Conservation (phyloP, 108 stramenopile species). For the Nitzschia sp. region DNA sequence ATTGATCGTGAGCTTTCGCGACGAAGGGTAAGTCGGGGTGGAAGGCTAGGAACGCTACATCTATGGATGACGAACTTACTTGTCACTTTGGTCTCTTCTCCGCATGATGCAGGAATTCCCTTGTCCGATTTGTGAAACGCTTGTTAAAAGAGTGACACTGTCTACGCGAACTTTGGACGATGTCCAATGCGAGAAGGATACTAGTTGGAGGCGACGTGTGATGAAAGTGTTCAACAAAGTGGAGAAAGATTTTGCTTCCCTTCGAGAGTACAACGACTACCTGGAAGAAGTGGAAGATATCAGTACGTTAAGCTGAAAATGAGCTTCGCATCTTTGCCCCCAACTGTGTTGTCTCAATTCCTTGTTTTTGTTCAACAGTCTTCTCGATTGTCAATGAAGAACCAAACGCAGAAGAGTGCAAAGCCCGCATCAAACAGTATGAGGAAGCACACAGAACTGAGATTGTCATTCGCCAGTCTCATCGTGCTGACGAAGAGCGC, state of each 20-base stretch:
- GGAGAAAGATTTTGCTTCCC: constrained; percentile 68
- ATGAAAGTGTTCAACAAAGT: constrained; percentile 82
- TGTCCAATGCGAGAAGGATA: constrained; percentile 82
- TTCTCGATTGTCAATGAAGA: constrained; percentile 87
- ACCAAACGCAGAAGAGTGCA: constrained; percentile 83
- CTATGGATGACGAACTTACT: no score
- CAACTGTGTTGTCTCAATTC: background rate
- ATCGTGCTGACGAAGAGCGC: constrained; percentile 85
- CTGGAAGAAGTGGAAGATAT: constrained; percentile 87
- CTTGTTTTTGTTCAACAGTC: constrained; percentile 28
- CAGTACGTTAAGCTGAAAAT: constrained; percentile 30
- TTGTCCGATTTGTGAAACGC: constrained; percentile 80
- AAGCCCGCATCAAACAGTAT: constrained; percentile 73
- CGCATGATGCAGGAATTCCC: constrained; percentile 61
- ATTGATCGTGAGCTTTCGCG: constrained; percentile 79
- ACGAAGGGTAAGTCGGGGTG: constrained; percentile 37
- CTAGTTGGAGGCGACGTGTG: constrained; percentile 77
- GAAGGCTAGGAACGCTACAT: no score
- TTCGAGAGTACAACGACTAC: constrained; percentile 88
- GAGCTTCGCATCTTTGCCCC: background rate
- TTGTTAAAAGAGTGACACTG: constrained; percentile 79
- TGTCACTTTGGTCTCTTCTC: no score
- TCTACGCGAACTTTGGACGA: constrained; percentile 81
- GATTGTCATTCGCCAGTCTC: constrained; percentile 84
- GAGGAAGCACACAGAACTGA: constrained; percentile 72